These are phyloP conservation scores for Mimosa bimucronata DNA, from an alignment of 306 rosid species.

Conservation along the genomic window DNA sequence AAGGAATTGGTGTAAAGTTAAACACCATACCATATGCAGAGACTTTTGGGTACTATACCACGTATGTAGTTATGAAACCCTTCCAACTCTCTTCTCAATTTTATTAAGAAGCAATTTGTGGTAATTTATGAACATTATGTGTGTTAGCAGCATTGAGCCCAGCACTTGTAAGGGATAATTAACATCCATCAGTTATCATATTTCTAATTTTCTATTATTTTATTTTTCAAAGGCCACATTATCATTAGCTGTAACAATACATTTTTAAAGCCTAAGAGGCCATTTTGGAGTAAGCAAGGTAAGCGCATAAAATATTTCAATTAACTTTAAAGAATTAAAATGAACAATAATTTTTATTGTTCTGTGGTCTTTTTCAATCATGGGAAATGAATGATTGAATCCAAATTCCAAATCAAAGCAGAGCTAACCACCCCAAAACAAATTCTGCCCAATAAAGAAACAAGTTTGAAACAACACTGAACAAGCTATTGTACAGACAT, in stretches of 20 bases:
- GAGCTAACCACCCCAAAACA: no score
- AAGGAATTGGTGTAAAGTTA: constrained; percentile 6
- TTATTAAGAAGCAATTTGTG: not conserved
- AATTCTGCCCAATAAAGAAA: no score
- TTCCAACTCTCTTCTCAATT: not conserved
- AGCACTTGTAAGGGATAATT: not conserved
- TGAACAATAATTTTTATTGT: not conserved
- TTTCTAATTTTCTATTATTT: no score
- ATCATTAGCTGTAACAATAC: constrained; percentile 18
- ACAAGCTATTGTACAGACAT: not conserved
- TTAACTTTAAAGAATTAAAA: not conserved
- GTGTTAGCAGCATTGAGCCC: not conserved
- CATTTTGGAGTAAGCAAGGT: not conserved
- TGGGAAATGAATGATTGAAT: not conserved
- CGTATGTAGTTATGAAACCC: no score
- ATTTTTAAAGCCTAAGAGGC: not conserved
- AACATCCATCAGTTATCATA: not conserved
- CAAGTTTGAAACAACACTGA: no score
- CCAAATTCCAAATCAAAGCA: no score
- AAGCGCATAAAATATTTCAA: not conserved
- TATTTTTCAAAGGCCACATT: constrained; percentile 14
- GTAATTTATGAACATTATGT: not conserved
- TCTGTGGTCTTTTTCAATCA: not conserved
- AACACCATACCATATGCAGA: not conserved
- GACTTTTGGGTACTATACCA: no score